Conservation (phyloP, 2,329 filamentous ascomycete genomes). For the Ophiobolus disseminans region DNA sequence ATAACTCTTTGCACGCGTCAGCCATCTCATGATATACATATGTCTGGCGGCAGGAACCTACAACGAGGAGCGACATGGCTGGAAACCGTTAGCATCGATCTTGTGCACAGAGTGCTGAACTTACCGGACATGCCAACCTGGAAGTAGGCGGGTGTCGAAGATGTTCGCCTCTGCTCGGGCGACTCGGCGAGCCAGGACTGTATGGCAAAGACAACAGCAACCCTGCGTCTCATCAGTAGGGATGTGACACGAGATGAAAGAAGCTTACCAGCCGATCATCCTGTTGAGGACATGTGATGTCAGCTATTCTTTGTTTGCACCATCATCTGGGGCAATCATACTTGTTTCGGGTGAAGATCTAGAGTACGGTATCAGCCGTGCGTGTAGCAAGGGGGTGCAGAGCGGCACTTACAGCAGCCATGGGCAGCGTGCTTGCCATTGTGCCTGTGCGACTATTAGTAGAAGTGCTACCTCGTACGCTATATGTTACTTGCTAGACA, state of each 20-base stretch:
- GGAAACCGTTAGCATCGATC: constrained; percentile 15
- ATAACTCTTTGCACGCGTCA: constrained; percentile 55
- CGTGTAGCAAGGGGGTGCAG: constrained; percentile 24
- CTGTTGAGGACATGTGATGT: constrained; percentile 48
- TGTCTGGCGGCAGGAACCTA: constrained; percentile 36
- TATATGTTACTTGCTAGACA: constrained; percentile 66
- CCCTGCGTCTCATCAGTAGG: constrained; percentile 57
- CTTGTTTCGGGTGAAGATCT: constrained; percentile 92
- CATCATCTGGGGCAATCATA: constrained; percentile 51
- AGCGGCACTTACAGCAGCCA: constrained; percentile 74
- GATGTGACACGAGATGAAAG: constrained; percentile 12
- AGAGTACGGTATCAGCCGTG: constrained; percentile 36
- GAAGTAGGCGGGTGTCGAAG: constrained; percentile 74
- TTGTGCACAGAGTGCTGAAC: constrained; percentile 41
- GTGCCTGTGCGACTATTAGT: constrained; percentile 54
- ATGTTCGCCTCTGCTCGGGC: constrained; percentile 68
- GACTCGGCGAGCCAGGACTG: constrained; percentile 82
- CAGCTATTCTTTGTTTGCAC: constrained; percentile 21
- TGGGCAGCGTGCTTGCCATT: constrained; percentile 81
- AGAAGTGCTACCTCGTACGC: not conserved
- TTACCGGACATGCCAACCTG: constrained; percentile 79
- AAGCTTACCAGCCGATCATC: constrained; percentile 67
- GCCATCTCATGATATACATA: constrained; percentile 3
- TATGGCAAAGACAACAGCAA: constrained; percentile 74
- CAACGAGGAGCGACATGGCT: constrained; percentile 56